These are phyloP conservation scores for Triglochin maritima DNA, from an alignment of 106 monocot species.

Conservation along the genomic window DNA sequence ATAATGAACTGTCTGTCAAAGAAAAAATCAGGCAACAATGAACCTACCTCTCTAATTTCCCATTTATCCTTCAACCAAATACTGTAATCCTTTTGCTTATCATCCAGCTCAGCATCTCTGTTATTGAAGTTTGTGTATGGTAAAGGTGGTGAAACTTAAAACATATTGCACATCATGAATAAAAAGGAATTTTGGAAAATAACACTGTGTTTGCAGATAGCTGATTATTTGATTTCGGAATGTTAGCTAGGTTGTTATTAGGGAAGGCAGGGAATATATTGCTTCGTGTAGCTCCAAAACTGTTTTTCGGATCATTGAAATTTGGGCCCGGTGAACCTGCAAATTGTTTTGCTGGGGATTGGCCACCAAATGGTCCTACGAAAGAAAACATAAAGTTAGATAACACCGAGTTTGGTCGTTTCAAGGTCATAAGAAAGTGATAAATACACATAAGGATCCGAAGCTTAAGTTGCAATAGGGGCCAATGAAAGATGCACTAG, in stretches of 20 bases:
- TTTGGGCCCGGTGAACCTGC: slow-evolving; percentile 1
- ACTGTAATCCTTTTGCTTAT: slow-evolving; percentile 3
- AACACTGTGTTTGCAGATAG: neutral
- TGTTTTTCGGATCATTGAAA: neutral
- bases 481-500: neutral
- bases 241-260: neutral
- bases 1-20: neutral
- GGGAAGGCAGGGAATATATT: neutral
- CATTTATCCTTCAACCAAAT: slow-evolving; percentile 12
- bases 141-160: neutral
- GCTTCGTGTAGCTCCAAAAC: slow-evolving; percentile 1
- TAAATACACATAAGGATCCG: neutral
- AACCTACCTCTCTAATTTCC: slow-evolving; percentile 9
- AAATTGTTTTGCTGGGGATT: slow-evolving; percentile 3
- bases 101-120: slow-evolving; percentile 1
- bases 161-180: neutral
- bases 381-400: neutral
- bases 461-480: neutral
- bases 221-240: neutral
- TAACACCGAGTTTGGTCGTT: no score
- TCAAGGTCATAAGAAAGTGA: neutral
- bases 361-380: slow-evolving; percentile 1
- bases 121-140: neutral
- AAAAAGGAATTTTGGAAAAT: neutral
- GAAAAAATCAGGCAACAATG: neutral